phyloP scores from a whole-genome alignment of 495 filamentous ascomycete genomes.

The Trichocladium uniseriatum region DNA sequence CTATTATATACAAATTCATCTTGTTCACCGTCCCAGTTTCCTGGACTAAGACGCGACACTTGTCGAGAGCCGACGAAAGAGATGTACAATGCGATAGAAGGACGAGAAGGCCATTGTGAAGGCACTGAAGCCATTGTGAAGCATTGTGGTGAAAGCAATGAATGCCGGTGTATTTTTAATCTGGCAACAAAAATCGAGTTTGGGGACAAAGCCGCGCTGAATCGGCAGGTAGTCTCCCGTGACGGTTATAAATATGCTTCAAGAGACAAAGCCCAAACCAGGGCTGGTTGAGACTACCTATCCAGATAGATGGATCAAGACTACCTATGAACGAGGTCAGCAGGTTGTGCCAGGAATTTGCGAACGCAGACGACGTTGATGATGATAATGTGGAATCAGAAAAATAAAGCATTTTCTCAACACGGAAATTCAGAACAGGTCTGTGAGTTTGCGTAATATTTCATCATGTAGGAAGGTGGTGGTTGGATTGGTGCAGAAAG shows the following conservation, averaged over 20 bases:
- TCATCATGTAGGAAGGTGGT: constrained; percentile 34
- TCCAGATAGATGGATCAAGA: background rate
- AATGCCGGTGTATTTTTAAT: background rate
- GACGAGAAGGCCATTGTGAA: constrained; percentile 7
- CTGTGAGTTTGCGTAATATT: constrained; percentile 41
- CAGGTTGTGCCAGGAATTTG: background rate
- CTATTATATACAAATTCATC: background rate
- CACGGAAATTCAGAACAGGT: constrained; percentile 49
- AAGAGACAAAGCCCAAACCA: background rate
- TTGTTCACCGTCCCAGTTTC: background rate
- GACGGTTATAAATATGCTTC: constrained; percentile 2
- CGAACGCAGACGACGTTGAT: background rate
- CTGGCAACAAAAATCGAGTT: background rate
- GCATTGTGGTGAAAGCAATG: constrained; percentile 1
- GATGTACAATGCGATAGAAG: background rate
- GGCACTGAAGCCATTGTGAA: constrained; percentile 8
- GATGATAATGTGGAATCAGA: constrained; percentile 21
- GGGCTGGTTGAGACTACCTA: background rate
- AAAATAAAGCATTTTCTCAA: constrained; percentile 39
- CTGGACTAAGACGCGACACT: constrained; percentile 1
- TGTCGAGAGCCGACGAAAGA: background rate
- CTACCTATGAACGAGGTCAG: background rate
- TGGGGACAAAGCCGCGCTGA: background rate
- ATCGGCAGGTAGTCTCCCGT: background rate
- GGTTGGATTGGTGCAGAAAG: background rate